Conservation (phyloP, 108 stramenopile genomes). For the Bacterosira constricta region DNA sequence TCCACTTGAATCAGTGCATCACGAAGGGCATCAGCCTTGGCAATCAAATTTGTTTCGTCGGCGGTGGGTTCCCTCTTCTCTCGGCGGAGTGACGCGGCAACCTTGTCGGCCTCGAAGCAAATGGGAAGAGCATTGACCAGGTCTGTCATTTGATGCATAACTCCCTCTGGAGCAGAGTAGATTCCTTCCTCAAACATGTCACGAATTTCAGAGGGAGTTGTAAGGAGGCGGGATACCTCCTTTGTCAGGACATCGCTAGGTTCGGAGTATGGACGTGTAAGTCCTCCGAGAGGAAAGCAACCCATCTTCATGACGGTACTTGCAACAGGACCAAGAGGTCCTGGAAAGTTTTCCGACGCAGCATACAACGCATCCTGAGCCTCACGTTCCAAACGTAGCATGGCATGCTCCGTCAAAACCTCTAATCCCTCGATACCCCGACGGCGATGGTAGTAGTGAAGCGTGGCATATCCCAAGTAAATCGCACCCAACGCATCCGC, state of each 20-base stretch:
- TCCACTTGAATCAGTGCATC: constrained; percentile 97
- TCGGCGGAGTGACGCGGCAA: constrained; percentile 81
- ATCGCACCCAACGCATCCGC: constrained; percentile 97
- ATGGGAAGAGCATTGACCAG: constrained; percentile 88
- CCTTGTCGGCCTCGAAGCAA: constrained; percentile 92
- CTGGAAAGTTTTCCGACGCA: constrained; percentile 97
- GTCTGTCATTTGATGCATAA: constrained; percentile 85
- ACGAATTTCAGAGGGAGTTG: constrained; percentile 84
- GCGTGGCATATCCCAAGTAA: constrained; percentile 96
- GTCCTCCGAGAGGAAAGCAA: constrained; percentile 88
- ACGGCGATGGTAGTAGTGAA: constrained; percentile 92
- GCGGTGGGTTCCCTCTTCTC: constrained; percentile 93
- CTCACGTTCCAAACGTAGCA: constrained; percentile 91
- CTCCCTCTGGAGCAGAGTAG: constrained; percentile 87
- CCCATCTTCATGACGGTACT: constrained; percentile 91
- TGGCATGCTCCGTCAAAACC: constrained; percentile 95
- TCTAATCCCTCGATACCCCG: constrained; percentile 91
- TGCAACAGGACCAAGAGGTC: constrained; percentile 78
- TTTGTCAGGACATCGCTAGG: constrained; percentile 91
- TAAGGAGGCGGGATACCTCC: constrained; percentile 91
- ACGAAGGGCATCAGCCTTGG: constrained; percentile 93
- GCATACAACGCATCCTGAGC: constrained; percentile 91
- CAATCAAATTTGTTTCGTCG: constrained; percentile 89
- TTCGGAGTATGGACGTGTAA: constrained; percentile 84
- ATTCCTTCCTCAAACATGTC: constrained; percentile 82